A percentile compares a stretch with the other conserved stretches of the same genome.
Conservation (phyloP, 2,329 filamentous ascomycete species). For the Elsinoe perseae region DNA sequence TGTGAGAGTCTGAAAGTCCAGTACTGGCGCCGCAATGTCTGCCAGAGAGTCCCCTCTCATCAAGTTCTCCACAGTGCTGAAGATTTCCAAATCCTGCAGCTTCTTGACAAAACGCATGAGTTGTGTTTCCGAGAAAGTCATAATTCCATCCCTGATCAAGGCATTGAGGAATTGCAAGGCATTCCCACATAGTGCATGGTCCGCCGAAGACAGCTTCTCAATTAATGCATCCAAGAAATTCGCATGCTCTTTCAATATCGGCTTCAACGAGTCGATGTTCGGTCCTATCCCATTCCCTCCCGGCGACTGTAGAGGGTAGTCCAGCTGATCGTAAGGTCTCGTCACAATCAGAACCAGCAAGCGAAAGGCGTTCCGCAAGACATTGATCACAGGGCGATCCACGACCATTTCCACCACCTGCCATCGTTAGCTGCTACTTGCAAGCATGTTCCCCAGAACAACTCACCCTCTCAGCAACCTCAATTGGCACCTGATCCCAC, state of each 20-base stretch:
- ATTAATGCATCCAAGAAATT: slow-evolving; percentile 94
- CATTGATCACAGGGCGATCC: slow-evolving; percentile 92
- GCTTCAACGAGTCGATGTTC: slow-evolving; percentile 65
- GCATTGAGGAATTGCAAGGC: slow-evolving; percentile 93
- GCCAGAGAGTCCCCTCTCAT: slow-evolving; percentile 93
- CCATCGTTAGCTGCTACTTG: slow-evolving; percentile 18
- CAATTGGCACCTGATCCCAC: slow-evolving; percentile 78
- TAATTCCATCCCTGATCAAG: slow-evolving; percentile 83
- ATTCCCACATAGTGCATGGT: slow-evolving; percentile 92
- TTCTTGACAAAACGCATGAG: slow-evolving; percentile 95
- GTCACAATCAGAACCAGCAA: slow-evolving; percentile 90
- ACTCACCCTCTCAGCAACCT: slow-evolving; percentile 58
- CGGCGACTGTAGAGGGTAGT: slow-evolving; percentile 18
- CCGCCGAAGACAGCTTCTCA: slow-evolving; percentile 81
- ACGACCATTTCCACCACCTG: slow-evolving; percentile 86
- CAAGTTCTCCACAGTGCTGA: slow-evolving; percentile 78
- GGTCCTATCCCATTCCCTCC: slow-evolving; percentile 8
- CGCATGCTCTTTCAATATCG: slow-evolving; percentile 81
- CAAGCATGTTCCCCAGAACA: slow-evolving; percentile 13
- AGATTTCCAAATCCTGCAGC: slow-evolving; percentile 85
- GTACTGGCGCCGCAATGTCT: slow-evolving; percentile 77
- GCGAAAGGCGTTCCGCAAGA: slow-evolving; percentile 91
- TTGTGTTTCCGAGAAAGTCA: slow-evolving; percentile 67
- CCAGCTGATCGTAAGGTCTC: slow-evolving; percentile 50
- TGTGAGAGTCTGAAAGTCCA: slow-evolving; percentile 88